phyloP scores from a whole-genome alignment of 2,329 filamentous ascomycete genomes.

The Emergomyces orientalis region DNA sequence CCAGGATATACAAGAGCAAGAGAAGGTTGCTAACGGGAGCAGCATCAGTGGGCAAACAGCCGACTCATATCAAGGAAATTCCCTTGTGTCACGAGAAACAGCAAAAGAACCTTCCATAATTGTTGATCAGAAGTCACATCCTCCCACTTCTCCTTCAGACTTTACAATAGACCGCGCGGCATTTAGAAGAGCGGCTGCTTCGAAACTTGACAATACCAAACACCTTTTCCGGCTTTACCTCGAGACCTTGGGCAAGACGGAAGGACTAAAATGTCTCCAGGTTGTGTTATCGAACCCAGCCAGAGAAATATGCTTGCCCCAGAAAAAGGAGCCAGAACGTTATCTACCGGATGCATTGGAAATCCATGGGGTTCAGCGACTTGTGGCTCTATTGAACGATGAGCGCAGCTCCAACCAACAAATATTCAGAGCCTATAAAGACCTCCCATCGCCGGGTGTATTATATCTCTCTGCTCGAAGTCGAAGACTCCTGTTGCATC shows the following conservation, averaged over 20 bases:
- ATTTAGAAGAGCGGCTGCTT: neutral
- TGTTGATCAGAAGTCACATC: neutral
- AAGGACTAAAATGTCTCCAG: slow-evolving; percentile 13
- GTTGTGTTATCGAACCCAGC: slow-evolving; percentile 16
- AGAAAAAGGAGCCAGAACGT: neutral
- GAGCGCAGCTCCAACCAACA: slow-evolving; percentile 39
- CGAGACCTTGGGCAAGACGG: slow-evolving; percentile 13
- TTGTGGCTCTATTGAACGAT: slow-evolving; percentile 37
- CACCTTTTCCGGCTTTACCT: slow-evolving; percentile 13
- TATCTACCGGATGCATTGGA: slow-evolving; percentile 21
- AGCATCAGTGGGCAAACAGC: neutral
- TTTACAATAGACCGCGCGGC: slow-evolving; percentile 4
- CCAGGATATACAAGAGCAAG: neutral
- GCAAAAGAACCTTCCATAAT: neutral
- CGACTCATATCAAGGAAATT: neutral
- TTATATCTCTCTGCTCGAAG: slow-evolving; percentile 41
- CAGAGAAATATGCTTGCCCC: slow-evolving; percentile 12
- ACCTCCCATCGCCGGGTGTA: slow-evolving; percentile 46
- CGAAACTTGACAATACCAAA: slow-evolving; percentile 6
- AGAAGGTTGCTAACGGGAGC: neutral
- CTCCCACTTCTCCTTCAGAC: neutral
- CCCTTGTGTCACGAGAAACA: neutral
- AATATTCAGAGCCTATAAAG: slow-evolving; percentile 46
- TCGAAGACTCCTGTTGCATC: slow-evolving; percentile 56
- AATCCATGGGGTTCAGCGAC: slow-evolving; percentile 28